phyloP scores from a whole-genome alignment of 441 rosid species.

The Kokia cookei region DNA sequence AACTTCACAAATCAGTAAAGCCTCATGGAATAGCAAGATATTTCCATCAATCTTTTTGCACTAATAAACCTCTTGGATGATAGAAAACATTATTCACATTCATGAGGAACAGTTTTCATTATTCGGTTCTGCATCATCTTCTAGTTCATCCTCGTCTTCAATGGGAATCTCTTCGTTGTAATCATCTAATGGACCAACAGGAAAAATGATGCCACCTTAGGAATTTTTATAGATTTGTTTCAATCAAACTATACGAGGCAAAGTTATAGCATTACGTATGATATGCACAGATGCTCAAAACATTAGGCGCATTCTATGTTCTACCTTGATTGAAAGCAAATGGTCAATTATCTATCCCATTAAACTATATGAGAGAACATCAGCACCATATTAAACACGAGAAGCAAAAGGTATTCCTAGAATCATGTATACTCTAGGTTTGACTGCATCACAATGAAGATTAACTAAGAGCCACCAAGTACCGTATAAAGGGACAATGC shows the following conservation, averaged over 20 bases:
- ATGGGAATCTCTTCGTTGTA: conserved; percentile 71
- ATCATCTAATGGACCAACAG: conserved; percentile 27
- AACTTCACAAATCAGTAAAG: not conserved
- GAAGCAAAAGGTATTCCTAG: not conserved
- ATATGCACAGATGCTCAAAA: not conserved
- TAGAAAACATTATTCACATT: not conserved
- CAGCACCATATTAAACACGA: not conserved
- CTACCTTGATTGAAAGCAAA: not conserved
- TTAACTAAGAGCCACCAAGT: not conserved
- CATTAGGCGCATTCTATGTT: not conserved
- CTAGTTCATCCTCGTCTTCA: conserved; percentile 68
- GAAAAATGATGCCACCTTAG: not conserved
- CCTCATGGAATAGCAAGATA: not conserved
- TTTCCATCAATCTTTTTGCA: not conserved
- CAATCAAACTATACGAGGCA: not conserved
- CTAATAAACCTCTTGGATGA: not conserved
- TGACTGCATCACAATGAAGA: not conserved
- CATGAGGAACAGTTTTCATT: conserved; percentile 9
- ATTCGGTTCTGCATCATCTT: conserved; percentile 41
- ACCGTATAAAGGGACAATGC: not conserved
- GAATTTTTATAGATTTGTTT: not conserved
- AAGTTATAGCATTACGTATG: not conserved
- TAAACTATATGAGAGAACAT: not conserved
- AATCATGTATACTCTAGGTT: not conserved
- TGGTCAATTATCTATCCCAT: not conserved